These are phyloP conservation scores for Aaosphaeria pasadenensis DNA, from an alignment of 2,329 filamentous ascomycete species.

Conservation along the genomic window DNA sequence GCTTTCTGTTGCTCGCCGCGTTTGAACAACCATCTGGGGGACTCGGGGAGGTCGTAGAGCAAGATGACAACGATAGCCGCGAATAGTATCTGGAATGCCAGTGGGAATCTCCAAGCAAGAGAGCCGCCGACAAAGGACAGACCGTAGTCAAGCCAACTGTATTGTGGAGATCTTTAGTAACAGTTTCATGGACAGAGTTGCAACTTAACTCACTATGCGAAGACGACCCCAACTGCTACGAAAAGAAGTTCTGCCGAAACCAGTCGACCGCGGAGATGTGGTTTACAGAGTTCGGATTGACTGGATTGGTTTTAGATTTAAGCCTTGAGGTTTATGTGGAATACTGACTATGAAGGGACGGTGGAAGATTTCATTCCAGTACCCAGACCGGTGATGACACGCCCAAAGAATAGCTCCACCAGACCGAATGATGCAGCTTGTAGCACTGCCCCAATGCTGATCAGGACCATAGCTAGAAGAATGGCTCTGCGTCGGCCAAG, in stretches of 20 bases:
- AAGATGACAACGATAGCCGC: background rate
- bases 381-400: slow-evolving; percentile 24
- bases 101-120: slow-evolving; percentile 9
- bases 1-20: no score
- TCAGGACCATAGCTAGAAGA: slow-evolving; percentile 17
- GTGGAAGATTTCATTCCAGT: slow-evolving; percentile 33
- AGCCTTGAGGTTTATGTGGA: no score
- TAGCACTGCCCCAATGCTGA: slow-evolving; percentile 18
- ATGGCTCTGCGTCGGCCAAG: slow-evolving; percentile 19
- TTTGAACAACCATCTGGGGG: slow-evolving; percentile 4
- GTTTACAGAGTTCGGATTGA: no score
- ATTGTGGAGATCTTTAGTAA: no score
- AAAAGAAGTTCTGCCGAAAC: no score
- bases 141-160: slow-evolving; percentile 10
- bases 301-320: no score
- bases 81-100: slow-evolving; percentile 14
- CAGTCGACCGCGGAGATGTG: no score
- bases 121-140: slow-evolving; percentile 3
- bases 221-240: no score
- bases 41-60: slow-evolving; percentile 2
- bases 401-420: slow-evolving; percentile 17
- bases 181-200: no score
- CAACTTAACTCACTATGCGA: no score
- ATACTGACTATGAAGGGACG: slow-evolving; percentile 23
- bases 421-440: slow-evolving; percentile 12